Conservation (phyloP, 768 basidiomycete species). For the Coprinopsis cinerea region DNA sequence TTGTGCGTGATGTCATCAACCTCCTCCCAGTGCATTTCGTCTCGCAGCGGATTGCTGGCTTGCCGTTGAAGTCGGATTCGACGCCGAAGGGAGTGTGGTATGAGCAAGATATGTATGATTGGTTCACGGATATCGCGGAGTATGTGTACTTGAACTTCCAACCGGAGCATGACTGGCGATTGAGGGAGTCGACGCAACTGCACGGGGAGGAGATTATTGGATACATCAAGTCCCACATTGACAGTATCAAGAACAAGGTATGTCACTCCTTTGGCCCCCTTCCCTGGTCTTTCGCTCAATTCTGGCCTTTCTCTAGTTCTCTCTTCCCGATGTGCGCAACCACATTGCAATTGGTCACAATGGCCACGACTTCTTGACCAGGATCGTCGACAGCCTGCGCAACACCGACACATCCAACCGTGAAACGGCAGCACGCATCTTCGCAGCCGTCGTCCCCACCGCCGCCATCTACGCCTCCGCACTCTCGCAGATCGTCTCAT, state of each 20-base stretch:
- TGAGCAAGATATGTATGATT: conserved; percentile 34
- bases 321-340: conserved; percentile 3
- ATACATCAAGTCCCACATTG: conserved; percentile 26
- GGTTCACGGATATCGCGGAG: conserved; percentile 45
- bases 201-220: conserved; percentile 25
- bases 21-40: conserved; percentile 57
- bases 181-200: conserved; percentile 33
- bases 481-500: conserved; percentile 52
- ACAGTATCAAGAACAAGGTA: conserved; percentile 19
- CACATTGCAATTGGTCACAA: conserved; percentile 10
- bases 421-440: conserved; percentile 42
- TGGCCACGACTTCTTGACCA: conserved; percentile 26
- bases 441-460: conserved; percentile 51
- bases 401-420: conserved; percentile 16
- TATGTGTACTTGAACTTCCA: conserved; percentile 42
- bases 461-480: conserved; percentile 50
- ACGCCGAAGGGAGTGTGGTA: conserved; percentile 26
- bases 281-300: neutral
- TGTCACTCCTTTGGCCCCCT: conserved; percentile 4
- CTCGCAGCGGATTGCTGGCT: conserved; percentile 41
- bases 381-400: conserved; percentile 20
- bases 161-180: conserved; percentile 40
- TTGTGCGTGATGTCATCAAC: conserved; percentile 66
- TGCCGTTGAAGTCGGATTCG: conserved; percentile 34
- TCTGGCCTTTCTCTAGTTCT: conserved; percentile 5